Percentiles rank a stretch among this genome's conserved stretches.
Conservation (phyloP, 2,329 filamentous ascomycete genomes). For the Xylogone sp. region DNA sequence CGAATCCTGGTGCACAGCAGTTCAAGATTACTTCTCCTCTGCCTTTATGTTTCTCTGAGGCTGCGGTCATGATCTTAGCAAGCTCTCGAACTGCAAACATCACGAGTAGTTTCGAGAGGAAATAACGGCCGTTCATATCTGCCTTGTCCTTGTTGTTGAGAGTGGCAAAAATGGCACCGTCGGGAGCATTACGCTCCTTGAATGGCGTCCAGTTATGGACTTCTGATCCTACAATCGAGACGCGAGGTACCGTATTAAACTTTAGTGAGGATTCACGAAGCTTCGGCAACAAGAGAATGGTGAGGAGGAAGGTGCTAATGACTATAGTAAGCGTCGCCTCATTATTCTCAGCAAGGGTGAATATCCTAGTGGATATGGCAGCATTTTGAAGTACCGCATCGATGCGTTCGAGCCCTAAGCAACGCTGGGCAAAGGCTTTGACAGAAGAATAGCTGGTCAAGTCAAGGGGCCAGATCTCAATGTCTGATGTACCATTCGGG, state of each 20-base stretch:
- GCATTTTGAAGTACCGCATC: conserved; percentile 7
- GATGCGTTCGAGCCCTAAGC: not conserved
- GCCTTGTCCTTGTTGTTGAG: conserved; percentile 6
- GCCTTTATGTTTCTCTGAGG: not conserved
- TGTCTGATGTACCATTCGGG: not conserved
- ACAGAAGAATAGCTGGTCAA: conserved; percentile 4
- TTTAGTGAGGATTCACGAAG: not conserved
- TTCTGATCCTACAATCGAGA: not conserved
- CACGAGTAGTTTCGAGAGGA: conserved; percentile 7
- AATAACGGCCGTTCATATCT: conserved; percentile 7
- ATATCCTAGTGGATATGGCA: not conserved
- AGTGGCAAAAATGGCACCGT: conserved; percentile 9
- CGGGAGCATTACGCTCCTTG: conserved; percentile 7
- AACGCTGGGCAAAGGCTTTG: conserved; percentile 1
- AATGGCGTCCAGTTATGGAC: conserved; percentile 1
- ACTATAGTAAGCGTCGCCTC: conserved; percentile 41
- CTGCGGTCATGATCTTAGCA: not conserved
- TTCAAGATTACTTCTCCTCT: not conserved
- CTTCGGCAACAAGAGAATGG: conserved; percentile 38
- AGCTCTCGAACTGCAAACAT: conserved; percentile 5
- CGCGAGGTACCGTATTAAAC: not conserved
- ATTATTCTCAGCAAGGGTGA: conserved; percentile 24
- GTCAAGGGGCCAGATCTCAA: conserved; percentile 9
- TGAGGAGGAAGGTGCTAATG: conserved; percentile 40
- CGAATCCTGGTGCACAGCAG: not conserved